Evolutionary conservation across 176 grass and related monocot genomes (phyloP).

Genomic region (Poa pratensis): DNA sequence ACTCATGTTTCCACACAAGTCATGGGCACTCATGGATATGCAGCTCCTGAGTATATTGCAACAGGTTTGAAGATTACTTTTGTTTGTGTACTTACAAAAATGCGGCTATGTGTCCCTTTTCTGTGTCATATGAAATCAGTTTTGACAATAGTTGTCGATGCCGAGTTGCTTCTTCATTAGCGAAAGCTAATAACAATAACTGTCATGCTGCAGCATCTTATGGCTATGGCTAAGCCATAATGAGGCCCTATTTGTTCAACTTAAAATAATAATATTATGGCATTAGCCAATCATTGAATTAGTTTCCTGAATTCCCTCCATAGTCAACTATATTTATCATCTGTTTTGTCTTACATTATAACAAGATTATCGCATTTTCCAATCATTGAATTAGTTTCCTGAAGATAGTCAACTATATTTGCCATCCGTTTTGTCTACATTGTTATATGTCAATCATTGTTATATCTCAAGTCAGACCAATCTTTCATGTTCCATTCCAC

Average conservation of each 20-base stretch:
- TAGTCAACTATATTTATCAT: neutral
- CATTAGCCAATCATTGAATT: neutral
- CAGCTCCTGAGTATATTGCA: constrained; percentile 95
- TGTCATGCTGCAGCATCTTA: constrained; percentile 19
- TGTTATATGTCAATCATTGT: neutral
- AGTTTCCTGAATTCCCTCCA: neutral
- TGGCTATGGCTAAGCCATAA: neutral
- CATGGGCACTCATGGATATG: constrained; percentile 98
- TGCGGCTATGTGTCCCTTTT: neutral
- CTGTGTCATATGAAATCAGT: neutral
- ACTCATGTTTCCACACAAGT: constrained; percentile 99
- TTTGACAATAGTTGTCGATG: neutral
- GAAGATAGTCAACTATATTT: neutral
- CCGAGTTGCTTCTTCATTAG: neutral
- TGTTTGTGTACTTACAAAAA: neutral
- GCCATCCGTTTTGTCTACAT: neutral
- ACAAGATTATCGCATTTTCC: neutral
- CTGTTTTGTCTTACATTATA: neutral
- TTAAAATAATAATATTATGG: neutral
- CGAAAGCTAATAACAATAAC: constrained; percentile 11
- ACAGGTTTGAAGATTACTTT: constrained; percentile 63
- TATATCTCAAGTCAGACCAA: neutral
- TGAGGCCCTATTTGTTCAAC: neutral
- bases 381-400: constrained; percentile 12
- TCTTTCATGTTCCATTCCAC: neutral